Evolutionary conservation across 2,329 filamentous ascomycete genomes (phyloP).

Genomic region (Colletotrichum sp.): DNA sequence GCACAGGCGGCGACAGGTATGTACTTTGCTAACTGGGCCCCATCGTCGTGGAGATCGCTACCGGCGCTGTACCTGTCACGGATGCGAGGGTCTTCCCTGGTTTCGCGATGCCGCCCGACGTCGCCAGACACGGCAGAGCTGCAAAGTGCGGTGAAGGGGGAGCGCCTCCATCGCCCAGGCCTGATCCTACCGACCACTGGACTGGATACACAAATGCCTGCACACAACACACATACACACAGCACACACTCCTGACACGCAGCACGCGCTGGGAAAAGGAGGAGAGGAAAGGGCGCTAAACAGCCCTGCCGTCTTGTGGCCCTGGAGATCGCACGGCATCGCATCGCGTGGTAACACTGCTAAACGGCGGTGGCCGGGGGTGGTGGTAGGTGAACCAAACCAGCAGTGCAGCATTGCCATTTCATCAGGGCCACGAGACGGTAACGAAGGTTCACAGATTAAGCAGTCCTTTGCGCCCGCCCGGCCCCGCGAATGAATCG

Average conservation of each 20-base stretch:
- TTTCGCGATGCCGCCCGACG: background rate
- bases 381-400: background rate
- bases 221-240: background rate
- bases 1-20: background rate
- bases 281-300: background rate
- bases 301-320: slow-evolving; percentile 3
- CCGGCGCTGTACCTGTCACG: background rate
- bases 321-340: slow-evolving; percentile 1
- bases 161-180: background rate
- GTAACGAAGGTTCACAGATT: background rate
- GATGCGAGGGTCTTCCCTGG: background rate
- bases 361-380: background rate
- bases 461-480: background rate
- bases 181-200: background rate
- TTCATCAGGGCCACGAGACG: background rate
- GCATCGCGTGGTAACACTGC: slow-evolving; percentile 1
- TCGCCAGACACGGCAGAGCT: background rate
- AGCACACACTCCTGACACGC: background rate
- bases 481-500: background rate
- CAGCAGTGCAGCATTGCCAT: background rate
- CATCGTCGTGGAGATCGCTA: background rate
- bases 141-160: slow-evolving; percentile 16
- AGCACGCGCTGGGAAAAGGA: background rate
- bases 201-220: background rate
- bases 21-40: background rate